phyloP scores from a whole-genome alignment of 345 rosid genomes.

The Barbarea vulgaris region DNA sequence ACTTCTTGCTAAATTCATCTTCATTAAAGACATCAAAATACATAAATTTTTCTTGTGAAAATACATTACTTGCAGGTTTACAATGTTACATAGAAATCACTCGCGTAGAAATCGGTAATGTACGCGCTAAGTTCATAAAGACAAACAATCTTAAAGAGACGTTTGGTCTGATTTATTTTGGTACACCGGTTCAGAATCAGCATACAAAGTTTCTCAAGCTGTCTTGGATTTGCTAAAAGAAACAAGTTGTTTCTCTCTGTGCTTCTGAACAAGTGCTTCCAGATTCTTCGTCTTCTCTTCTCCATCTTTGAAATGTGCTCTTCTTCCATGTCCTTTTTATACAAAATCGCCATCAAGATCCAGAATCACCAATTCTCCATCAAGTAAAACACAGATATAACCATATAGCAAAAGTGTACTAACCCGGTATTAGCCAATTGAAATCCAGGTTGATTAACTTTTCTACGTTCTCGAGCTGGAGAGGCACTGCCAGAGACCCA shows the following conservation, averaged over 20 bases:
- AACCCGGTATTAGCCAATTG: conserved; percentile 39
- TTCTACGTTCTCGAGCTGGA: conserved; percentile 38
- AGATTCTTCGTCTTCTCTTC: conserved; percentile 35
- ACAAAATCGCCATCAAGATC: not conserved
- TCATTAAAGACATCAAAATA: too few relatives aligned
- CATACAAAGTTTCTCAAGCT: conserved; percentile 20
- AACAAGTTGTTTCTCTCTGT: conserved; percentile 33
- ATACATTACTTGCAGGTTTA: not conserved
- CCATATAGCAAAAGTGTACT: conserved; percentile 15
- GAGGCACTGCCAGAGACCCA: conserved; percentile 35
- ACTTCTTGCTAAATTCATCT: too few relatives aligned
- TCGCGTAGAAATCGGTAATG: not conserved
- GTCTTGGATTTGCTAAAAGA: conserved; percentile 7
- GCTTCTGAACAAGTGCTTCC: conserved; percentile 38
- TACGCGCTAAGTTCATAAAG: not conserved
- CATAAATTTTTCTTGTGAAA: too few relatives aligned
- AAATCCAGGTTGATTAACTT: conserved; percentile 36
- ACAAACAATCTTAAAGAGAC: not conserved
- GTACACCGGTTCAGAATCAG: not conserved
- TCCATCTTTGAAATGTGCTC: conserved; percentile 36
- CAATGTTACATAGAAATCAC: conserved; percentile 7
- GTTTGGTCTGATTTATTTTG: not conserved
- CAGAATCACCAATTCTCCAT: not conserved
- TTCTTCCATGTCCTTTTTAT: conserved; percentile 38
- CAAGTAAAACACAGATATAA: not conserved